Evolutionary conservation across 1,284 basidiomycete genomes (phyloP).

Genomic region (Malassezia yamatoensis): DNA sequence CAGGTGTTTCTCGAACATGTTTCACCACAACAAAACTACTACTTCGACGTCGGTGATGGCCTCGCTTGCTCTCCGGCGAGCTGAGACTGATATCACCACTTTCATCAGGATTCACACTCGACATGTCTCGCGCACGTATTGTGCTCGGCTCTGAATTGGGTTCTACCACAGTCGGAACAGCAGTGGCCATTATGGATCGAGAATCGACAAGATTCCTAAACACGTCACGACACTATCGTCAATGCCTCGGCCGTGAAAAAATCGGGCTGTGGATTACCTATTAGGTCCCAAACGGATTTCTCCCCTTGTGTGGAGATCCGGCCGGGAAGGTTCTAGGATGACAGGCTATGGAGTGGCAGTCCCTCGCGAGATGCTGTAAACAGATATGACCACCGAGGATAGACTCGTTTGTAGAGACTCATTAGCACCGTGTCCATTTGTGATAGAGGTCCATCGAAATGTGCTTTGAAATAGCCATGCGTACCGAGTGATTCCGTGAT

Average conservation of each 20-base stretch:
- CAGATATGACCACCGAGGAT: conserved; percentile 14
- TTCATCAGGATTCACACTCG: too few relatives aligned
- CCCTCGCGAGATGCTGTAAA: conserved; percentile 2
- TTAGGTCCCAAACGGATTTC: too few relatives aligned
- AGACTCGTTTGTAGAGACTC: conserved; percentile 30
- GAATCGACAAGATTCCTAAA: not conserved
- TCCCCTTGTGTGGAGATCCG: not conserved
- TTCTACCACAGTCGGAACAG: not conserved
- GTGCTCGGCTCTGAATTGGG: not conserved
- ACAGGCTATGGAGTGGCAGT: conserved; percentile 5
- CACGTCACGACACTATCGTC: not conserved
- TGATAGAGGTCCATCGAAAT: conserved; percentile 86
- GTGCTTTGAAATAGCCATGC: conserved; percentile 93
- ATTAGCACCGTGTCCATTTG: conserved; percentile 62
- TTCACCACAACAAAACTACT: conserved; percentile 60
- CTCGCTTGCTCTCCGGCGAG: not conserved
- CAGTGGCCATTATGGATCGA: not conserved
- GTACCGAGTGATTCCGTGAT: conserved; percentile 85
- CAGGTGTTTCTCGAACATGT: conserved; percentile 49
- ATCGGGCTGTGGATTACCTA: too few relatives aligned
- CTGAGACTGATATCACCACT: too few relatives aligned
- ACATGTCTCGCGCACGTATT: too few relatives aligned
- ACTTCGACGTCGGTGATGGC: conserved; percentile 56
- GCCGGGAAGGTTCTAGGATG: not conserved
- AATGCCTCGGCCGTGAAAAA: too few relatives aligned